These are phyloP conservation scores for Pichia membranifaciens DNA, from an alignment of 805 yeast genomes.

Conservation along the genomic window DNA sequence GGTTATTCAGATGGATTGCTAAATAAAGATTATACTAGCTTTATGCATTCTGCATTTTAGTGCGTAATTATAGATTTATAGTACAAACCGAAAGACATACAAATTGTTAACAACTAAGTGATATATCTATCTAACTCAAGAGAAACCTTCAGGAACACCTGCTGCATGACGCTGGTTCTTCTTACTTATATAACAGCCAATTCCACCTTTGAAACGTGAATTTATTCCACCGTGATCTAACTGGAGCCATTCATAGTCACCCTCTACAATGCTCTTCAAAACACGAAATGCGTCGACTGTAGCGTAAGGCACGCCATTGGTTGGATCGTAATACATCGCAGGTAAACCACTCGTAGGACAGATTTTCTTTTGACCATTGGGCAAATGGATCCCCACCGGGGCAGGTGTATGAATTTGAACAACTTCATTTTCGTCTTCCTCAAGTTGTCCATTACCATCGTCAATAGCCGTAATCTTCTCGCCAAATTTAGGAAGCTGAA, in stretches of 20 bases:
- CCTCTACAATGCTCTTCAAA: conserved; percentile 48
- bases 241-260: conserved; percentile 50
- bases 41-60: no score
- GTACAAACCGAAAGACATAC: no score
- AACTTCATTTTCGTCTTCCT: conserved; percentile 29
- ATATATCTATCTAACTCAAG: no score
- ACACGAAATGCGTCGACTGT: conserved; percentile 76
- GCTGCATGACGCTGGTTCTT: conserved; percentile 52
- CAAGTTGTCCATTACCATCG: conserved; percentile 35
- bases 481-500: conserved; percentile 59
- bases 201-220: conserved; percentile 29
- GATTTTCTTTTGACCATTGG: conserved; percentile 59
- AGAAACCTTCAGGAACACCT: conserved; percentile 85
- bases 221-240: conserved; percentile 41
- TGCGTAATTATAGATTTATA: no score
- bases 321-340: conserved; percentile 84
- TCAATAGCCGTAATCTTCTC: conserved; percentile 41
- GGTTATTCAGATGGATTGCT: conserved; percentile 16
- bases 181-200: conserved; percentile 38
- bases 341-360: conserved; percentile 75
- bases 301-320: conserved; percentile 79
- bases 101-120: no score
- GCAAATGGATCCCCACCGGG: conserved; percentile 66
- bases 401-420: conserved; percentile 60
- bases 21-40: background rate